A percentile compares a stretch with the other conserved stretches of the same genome.
These are phyloP conservation scores for Saccharomycodes ludwigii DNA, from an alignment of 805 yeast species.

Conservation along the genomic window DNA sequence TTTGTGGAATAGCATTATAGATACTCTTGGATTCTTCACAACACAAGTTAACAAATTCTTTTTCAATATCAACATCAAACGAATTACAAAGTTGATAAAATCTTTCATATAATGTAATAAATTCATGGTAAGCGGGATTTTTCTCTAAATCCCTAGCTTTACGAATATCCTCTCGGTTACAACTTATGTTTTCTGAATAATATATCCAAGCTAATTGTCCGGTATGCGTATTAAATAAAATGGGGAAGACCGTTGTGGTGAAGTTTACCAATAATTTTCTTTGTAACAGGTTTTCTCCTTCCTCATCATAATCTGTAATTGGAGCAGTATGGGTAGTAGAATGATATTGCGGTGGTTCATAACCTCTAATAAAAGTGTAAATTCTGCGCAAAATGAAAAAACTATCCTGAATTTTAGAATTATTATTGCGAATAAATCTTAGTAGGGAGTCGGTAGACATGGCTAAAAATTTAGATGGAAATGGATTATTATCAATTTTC, in stretches of 20 bases:
- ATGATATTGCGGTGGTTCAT: slow-evolving; percentile 27
- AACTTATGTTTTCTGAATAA: too few species aligned
- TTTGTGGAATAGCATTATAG: slow-evolving; percentile 19
- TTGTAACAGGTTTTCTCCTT: slow-evolving; percentile 44
- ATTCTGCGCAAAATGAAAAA: slow-evolving; percentile 47
- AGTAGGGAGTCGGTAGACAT: slow-evolving; percentile 52
- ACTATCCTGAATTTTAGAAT: slow-evolving; percentile 21
- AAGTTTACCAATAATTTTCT: slow-evolving; percentile 53
- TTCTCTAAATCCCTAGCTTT: background rate
- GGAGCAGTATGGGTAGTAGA: slow-evolving; percentile 15
- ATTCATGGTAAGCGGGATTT: slow-evolving; percentile 9
- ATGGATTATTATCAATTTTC: slow-evolving; percentile 44
- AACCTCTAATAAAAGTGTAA: slow-evolving; percentile 51
- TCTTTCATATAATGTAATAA: slow-evolving; percentile 27
- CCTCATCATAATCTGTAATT: slow-evolving; percentile 24
- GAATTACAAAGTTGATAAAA: slow-evolving; percentile 43
- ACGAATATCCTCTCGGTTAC: background rate
- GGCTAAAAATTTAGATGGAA: slow-evolving; percentile 70
- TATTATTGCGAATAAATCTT: slow-evolving; percentile 35
- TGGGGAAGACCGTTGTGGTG: slow-evolving; percentile 38
- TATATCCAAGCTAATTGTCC: too few species aligned
- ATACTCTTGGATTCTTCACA: slow-evolving; percentile 25
- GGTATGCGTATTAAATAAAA: slow-evolving; percentile 4
- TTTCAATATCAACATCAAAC: slow-evolving; percentile 50
- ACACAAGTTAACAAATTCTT: slow-evolving; percentile 23